Conservation (phyloP, 768 basidiomycete genomes). For the Sistotremastrum niveocremeum region DNA sequence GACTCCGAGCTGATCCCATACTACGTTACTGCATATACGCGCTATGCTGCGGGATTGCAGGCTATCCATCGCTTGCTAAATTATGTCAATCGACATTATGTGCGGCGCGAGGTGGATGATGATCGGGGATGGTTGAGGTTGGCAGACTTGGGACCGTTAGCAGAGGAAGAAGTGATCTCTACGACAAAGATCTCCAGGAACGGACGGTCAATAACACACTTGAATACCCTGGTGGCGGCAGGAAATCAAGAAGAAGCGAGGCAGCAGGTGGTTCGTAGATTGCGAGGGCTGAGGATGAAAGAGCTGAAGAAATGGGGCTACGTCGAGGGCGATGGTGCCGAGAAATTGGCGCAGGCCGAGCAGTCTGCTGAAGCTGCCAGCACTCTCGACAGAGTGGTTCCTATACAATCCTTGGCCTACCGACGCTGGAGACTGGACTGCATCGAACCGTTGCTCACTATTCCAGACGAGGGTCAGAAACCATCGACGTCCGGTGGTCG, state of each 20-base stretch:
- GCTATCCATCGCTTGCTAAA: constrained; percentile 61
- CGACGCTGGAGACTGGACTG: constrained; percentile 63
- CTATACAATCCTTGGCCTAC: constrained; percentile 48
- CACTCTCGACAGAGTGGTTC: constrained; percentile 48
- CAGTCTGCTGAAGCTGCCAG: constrained; percentile 67
- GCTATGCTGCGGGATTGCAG: constrained; percentile 52
- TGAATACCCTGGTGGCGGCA: too few relatives aligned
- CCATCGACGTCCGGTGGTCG: too few relatives aligned
- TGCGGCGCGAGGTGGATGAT: constrained; percentile 66
- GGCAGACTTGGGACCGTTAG: constrained; percentile 30
- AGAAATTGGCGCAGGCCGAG: constrained; percentile 43
- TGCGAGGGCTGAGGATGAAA: constrained; percentile 18
- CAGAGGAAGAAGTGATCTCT: too few relatives aligned
- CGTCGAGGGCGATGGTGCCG: constrained; percentile 33
- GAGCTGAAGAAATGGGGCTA: constrained; percentile 68
- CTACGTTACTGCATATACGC: constrained; percentile 56
- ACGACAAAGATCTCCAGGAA: too few relatives aligned
- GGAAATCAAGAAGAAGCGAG: too few relatives aligned
- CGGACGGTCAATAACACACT: too few relatives aligned
- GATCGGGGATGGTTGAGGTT: constrained; percentile 67
- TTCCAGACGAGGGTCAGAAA: constrained; percentile 21
- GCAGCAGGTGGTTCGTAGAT: too few relatives aligned
- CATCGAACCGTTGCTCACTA: constrained; percentile 51
- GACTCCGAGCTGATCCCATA: constrained; percentile 55
- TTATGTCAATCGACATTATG: constrained; percentile 59